Conservation (phyloP, 345 rosid genomes). For the Raphanus raphanistrum region DNA sequence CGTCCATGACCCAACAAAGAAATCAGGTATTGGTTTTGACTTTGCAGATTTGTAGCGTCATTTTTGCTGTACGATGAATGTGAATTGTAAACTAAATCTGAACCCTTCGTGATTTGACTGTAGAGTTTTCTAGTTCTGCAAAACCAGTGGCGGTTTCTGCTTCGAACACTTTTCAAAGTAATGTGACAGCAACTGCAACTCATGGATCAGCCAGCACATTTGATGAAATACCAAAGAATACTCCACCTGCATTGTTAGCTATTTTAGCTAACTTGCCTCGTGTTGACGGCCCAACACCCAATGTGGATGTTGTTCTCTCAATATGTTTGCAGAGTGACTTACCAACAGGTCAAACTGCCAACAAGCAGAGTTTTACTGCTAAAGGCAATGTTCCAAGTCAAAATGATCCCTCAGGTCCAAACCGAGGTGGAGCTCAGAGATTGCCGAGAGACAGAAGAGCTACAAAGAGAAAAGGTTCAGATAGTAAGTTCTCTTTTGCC, state of each 20-base stretch:
- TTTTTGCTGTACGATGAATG: not conserved
- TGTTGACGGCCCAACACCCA: conserved; percentile 80
- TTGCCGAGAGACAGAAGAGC: conserved; percentile 58
- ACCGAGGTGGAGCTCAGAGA: conserved; percentile 65
- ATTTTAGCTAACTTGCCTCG: conserved; percentile 76
- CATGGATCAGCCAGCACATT: conserved; percentile 47
- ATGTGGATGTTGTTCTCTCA: conserved; percentile 81
- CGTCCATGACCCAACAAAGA: conserved; percentile 71
- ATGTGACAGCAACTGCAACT: conserved; percentile 39
- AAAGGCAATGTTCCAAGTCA: conserved; percentile 57
- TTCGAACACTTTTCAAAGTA: conserved; percentile 46
- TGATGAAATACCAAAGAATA: conserved; percentile 73
- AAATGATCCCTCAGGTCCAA: conserved; percentile 51
- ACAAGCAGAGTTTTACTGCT: conserved; percentile 46
- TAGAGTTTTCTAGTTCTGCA: conserved; percentile 46
- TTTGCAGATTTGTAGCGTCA: not conserved
- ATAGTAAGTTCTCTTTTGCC: conserved; percentile 42
- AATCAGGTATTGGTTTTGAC: conserved; percentile 51
- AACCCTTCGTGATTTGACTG: conserved; percentile 22
- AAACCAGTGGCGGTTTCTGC: conserved; percentile 44
- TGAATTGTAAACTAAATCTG: not conserved
- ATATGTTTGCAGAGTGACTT: conserved; percentile 84
- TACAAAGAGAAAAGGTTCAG: conserved; percentile 69
- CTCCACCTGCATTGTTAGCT: conserved; percentile 73
- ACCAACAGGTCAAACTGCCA: conserved; percentile 50